Evolutionary conservation across 768 basidiomycete species (phyloP), one percentile per base, ranked within the genome.

Genomic region (Sarcomyxa edulis): DNA sequence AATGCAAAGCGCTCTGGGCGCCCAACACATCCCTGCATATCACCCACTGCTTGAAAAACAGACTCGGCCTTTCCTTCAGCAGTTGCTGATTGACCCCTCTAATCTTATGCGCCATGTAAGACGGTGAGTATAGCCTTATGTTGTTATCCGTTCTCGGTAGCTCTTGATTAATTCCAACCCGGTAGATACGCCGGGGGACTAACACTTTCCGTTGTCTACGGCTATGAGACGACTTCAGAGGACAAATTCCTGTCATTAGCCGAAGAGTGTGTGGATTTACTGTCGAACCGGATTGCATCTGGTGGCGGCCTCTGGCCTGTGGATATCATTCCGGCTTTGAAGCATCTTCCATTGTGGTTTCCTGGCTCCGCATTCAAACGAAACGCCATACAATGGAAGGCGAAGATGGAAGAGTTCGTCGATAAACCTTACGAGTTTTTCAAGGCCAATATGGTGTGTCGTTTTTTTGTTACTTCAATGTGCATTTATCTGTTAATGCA

Each of bases 1-100:
- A 29, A 73, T 85, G 60, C 76, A 78, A 52, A 71, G 72, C 35
- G 81, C 83, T 5, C 68, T 87, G 25, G 73, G 75, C 25, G 45
- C 64, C 20, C 63, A 67, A 8, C 64, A 57, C 15, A 75, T 85
- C 40, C 68, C 72, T 7, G 51, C 59, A 4, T 87, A 84, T 54
- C 60, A 76, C 33, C 77, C 77, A 0, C 63, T 82, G 21, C 61
- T 84, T 28, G 61, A 71, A 46, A 68, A 68, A 25, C 72, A 74
- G 49, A 83, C 79, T 4, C 66, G 69, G 39, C 61, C 62, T 2
- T 79, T 85, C 51, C 68, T 86, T 27, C 68, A 62, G 29, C 62
- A 71, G 6, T 64, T 86, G 34, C 56, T 83, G 44, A 62, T 65
- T 15, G 59, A 65, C 14, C 70, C 71, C 20, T 24, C 26, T 24